Evolutionary conservation across 208 protist genomes (phyloP).

Genomic region (Acanthamoeba castellanii): DNA sequence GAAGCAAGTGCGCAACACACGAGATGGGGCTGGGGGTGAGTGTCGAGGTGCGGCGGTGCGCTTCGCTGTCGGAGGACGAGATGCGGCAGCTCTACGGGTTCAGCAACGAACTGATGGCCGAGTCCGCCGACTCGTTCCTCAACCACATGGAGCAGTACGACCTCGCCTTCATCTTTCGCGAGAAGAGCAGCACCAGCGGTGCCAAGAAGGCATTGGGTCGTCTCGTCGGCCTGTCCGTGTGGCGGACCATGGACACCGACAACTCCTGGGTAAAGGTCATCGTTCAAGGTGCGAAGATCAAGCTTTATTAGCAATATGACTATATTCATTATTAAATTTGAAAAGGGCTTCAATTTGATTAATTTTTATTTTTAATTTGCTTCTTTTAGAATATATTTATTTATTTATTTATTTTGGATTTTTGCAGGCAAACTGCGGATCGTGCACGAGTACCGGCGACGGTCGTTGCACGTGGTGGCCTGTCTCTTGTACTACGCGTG

Average conservation of each 20-base stretch:
- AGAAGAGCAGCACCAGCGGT: not conserved
- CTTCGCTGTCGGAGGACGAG: not conserved
- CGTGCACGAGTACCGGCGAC: not conserved
- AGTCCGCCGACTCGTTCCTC: not conserved
- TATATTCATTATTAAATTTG: not conserved
- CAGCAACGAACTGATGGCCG: constrained; percentile 33
- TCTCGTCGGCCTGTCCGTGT: constrained; percentile 13
- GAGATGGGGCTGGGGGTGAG: constrained; percentile 25
- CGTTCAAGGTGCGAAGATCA: not conserved
- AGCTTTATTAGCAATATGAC: not conserved
- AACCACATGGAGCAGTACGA: not conserved
- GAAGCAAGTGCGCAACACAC: too few relatives aligned
- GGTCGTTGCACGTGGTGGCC: constrained; percentile 43
- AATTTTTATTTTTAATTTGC: not conserved
- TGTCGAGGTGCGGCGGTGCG: not conserved
- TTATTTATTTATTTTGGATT: not conserved
- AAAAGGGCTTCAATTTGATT: too few relatives aligned
- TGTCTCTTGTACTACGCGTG: not conserved
- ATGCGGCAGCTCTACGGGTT: not conserved
- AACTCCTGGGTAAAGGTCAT: constrained; percentile 15
- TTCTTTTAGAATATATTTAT: not conserved
- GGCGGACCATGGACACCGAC: constrained; percentile 18
- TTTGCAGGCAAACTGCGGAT: constrained; percentile 9
- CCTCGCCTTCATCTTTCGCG: constrained; percentile 26
- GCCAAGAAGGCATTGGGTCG: not conserved